phyloP scores from a whole-genome alignment of 2,329 filamentous ascomycete genomes.

The Orbilia blumenaviensis region DNA sequence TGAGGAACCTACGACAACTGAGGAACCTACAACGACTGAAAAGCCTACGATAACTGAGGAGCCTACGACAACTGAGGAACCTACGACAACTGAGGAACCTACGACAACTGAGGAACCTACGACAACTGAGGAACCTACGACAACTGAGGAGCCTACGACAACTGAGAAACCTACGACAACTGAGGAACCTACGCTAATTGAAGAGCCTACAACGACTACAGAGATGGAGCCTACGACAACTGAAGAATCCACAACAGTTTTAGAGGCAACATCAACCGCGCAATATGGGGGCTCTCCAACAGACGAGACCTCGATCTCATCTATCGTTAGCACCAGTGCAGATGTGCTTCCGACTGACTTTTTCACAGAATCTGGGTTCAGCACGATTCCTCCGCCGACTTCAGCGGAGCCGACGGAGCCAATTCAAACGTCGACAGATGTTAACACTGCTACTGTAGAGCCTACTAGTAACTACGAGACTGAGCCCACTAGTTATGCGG shows the following conservation, averaged over 20 bases:
- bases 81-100: no score
- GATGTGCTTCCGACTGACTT: slow-evolving; percentile 16
- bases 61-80: not conserved
- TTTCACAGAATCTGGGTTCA: slow-evolving; percentile 11
- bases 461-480: no score
- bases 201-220: not conserved
- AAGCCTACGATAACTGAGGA: no score
- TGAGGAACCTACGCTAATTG: not conserved
- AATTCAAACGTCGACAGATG: not conserved
- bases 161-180: no score
- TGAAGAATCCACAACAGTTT: no score
- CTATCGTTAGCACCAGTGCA: not conserved
- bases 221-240: not conserved
- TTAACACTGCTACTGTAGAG: not conserved
- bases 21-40: not conserved
- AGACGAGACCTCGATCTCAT: not conserved
- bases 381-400: slow-evolving; percentile 10
- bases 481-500: no score
- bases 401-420: not conserved
- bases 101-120: not conserved
- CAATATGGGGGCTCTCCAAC: not conserved
- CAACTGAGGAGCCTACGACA: no score
- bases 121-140: no score
- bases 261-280: not conserved
- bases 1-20: not conserved